Base-by-base conservation (phyloP, 805 yeast species). In the Allodekkera sacchari region DNA sequence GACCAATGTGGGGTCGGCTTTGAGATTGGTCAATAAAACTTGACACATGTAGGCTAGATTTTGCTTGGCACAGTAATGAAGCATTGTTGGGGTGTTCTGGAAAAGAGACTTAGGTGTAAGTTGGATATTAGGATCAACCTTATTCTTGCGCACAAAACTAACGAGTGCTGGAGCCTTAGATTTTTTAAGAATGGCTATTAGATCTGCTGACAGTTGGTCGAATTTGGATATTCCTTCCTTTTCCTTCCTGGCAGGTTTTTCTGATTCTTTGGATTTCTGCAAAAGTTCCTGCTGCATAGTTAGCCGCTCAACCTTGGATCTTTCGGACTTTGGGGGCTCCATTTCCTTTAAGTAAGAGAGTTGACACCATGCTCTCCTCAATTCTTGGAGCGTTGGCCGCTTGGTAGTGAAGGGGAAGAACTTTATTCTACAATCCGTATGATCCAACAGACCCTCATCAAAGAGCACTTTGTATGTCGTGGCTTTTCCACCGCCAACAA, bases 401-500 rank as follows among this genome's bases (percentile, higher is more conserved):
- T 73, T 74, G 0, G 98, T 89, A 1, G 95, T 79, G 58, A 92
- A 87, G 2, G 98, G 98, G 50, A 89, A 74, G 3, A 64, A 55
- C 39, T 70, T 72, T 6, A 92, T 55, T 40, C 95, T 65, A 1
- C 60, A 41, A 50, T 89, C 96, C 19, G 76, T 76, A 20, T 72
- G 78, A 44, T 42, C 44, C 17, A 41, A 22, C 10, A 41, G 30
- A 8, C 38, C 38, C 12, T 77, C 79, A 3, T 83, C 85, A 30
- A 80, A 63, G 16, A 92, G 52, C 3, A 77, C 66, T 35, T 68
- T 77, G 38, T 75, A 68, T 43, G 77, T 83, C 10, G 74, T 51
- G 7, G 76, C 64, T 14, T 94, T 95, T 41, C 77, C 76, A 1
- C 96, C 95, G 38, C 94, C 68, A 16, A 87, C 65, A 47, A 74